Percentiles rank a stretch among this genome's conserved stretches.
phyloP scores from a whole-genome alignment of 2,329 filamentous ascomycete genomes.

The Aspergillus floridensis region DNA sequence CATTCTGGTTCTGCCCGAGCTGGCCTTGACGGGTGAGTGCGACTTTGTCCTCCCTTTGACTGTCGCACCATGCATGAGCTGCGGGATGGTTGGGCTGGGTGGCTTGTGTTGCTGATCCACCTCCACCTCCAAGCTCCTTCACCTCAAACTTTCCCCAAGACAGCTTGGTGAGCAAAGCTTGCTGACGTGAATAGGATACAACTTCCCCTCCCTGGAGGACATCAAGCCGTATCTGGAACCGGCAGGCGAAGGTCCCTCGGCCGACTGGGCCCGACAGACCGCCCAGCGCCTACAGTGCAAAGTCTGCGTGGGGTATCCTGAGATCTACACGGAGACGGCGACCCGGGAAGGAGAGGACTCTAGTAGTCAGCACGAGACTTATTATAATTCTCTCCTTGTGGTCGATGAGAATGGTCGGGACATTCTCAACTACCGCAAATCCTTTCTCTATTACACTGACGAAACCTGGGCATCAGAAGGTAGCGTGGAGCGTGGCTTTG shows the following conservation, averaged over 20 bases:
- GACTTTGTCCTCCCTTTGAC: constrained; percentile 1
- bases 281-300: constrained; percentile 56
- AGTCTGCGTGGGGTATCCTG: constrained; percentile 65
- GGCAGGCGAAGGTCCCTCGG: constrained; percentile 54
- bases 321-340: constrained; percentile 35
- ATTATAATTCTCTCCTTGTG: constrained; percentile 61
- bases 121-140: neutral
- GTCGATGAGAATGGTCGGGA: constrained; percentile 55
- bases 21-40: constrained; percentile 57
- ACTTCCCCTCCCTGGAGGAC: constrained; percentile 57
- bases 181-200: constrained; percentile 52
- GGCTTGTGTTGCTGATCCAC: neutral
- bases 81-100: neutral
- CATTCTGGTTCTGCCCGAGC: constrained; percentile 60
- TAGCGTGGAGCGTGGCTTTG: constrained; percentile 32
- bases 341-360: constrained; percentile 3
- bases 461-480: constrained; percentile 62
- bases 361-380: constrained; percentile 24
- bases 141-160: neutral
- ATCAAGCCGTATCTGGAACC: constrained; percentile 60
- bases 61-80: constrained; percentile 2
- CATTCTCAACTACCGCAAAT: constrained; percentile 61
- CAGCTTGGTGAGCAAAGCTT: neutral
- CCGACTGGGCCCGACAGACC: constrained; percentile 57
- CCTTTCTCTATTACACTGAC: constrained; percentile 65